Evolutionary conservation across 2,329 filamentous ascomycete genomes (phyloP).

Genomic region (Metarhizium robertsii): DNA sequence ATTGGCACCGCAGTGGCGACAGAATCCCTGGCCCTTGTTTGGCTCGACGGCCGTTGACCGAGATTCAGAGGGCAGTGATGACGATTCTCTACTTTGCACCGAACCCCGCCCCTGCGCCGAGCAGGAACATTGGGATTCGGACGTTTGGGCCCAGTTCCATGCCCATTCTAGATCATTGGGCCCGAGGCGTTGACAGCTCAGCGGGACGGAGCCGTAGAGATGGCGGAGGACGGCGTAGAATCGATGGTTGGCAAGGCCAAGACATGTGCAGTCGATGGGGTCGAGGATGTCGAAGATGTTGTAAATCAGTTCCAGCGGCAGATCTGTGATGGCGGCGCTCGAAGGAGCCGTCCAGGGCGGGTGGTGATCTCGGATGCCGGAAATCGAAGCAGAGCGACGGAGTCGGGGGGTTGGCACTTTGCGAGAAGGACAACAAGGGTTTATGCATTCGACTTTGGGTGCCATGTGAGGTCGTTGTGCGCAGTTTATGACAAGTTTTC

Average conservation of each 20-base stretch:
- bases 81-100: no score
- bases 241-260: neutral
- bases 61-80: neutral
- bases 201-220: neutral
- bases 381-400: neutral
- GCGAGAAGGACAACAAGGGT: no score
- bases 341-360: neutral
- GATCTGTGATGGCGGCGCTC: neutral
- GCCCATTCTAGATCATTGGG: neutral
- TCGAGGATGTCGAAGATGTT: slow-evolving; percentile 1
- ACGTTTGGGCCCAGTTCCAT: neutral
- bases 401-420: neutral
- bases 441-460: no score
- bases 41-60: no score
- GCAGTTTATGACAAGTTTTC: no score
- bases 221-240: neutral
- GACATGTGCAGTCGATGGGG: slow-evolving; percentile 1
- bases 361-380: neutral
- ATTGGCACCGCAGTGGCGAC: neutral
- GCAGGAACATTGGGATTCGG: no score
- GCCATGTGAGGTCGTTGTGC: no score
- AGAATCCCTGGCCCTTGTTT: neutral
- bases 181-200: neutral
- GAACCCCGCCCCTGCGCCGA: no score
- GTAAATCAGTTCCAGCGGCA: neutral